Percentiles rank a stretch among this genome's conserved stretches.
Evolutionary conservation across 768 basidiomycete species (phyloP).

Genomic region (Termitomyces eurrhizus): DNA sequence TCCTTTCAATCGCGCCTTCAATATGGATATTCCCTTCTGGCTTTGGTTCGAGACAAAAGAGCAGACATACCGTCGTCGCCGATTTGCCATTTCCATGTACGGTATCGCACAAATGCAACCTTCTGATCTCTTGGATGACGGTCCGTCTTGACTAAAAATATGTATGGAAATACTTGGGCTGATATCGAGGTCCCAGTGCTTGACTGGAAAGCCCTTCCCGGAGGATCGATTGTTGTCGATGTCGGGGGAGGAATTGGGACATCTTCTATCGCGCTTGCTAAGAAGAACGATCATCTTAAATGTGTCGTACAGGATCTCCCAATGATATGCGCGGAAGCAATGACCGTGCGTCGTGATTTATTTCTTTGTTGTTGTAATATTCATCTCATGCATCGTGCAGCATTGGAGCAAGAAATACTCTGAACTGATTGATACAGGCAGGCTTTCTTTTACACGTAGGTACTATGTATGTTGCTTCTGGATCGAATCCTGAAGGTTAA

Average conservation of each 20-base stretch:
- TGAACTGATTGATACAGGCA: slow-evolving; percentile 4
- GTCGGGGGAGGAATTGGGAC: slow-evolving; percentile 28
- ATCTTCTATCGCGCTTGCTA: slow-evolving; percentile 18
- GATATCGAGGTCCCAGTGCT: slow-evolving; percentile 13
- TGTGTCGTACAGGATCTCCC: slow-evolving; percentile 24
- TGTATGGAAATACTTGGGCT: too few species aligned
- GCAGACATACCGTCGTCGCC: neutral
- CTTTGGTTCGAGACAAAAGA: too few species aligned
- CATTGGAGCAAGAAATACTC: slow-evolving; percentile 6
- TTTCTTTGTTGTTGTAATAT: neutral
- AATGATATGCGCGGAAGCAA: slow-evolving; percentile 15
- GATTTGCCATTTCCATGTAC: slow-evolving; percentile 1
- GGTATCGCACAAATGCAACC: slow-evolving; percentile 3
- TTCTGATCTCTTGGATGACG: neutral
- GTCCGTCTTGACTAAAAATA: neutral
- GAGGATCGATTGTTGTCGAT: slow-evolving; percentile 24
- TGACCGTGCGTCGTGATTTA: neutral
- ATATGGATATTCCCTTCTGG: neutral
- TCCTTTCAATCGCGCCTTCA: slow-evolving; percentile 7
- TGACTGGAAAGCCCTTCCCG: slow-evolving; percentile 21
- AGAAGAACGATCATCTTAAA: slow-evolving; percentile 17
- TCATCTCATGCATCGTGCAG: too few species aligned
- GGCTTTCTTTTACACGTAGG: slow-evolving; percentile 7
- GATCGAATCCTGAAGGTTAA: too few species aligned
- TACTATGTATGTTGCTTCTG: neutral